phyloP scores from a whole-genome alignment of 306 rosid species.

The Begonia masoniana region DNA sequence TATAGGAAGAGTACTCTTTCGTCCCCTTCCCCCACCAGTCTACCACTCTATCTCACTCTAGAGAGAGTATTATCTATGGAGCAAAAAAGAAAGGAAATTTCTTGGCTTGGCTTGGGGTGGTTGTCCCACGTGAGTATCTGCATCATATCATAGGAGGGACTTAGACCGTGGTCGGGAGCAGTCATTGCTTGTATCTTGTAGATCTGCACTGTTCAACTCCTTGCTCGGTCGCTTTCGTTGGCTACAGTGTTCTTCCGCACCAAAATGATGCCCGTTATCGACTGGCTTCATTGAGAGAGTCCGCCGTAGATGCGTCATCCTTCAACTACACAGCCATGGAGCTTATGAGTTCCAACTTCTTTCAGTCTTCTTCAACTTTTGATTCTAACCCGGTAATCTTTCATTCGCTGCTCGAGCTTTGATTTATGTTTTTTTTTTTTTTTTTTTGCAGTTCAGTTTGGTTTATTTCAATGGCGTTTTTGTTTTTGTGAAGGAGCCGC shows the following conservation, averaged over 20 bases:
- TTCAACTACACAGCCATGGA: constrained; percentile 26
- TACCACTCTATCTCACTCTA: too few species aligned
- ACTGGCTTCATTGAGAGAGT: neutral
- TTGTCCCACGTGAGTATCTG: constrained; percentile 34
- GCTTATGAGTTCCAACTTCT: constrained; percentile 46
- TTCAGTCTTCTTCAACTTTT: constrained; percentile 24
- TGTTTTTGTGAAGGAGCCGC: constrained; percentile 33
- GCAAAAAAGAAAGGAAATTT: constrained; percentile 2
- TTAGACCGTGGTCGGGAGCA: constrained; percentile 12
- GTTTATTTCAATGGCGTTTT: neutral
- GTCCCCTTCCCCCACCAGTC: too few species aligned
- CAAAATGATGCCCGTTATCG: constrained; percentile 1
- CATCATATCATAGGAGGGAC: constrained; percentile 9
- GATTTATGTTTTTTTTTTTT: constrained; percentile 8
- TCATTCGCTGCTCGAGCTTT: neutral
- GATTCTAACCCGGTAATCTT: constrained; percentile 37
- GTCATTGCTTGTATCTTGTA: constrained; percentile 28
- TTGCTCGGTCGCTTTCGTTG: constrained; percentile 27
- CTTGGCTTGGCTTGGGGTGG: constrained; percentile 6
- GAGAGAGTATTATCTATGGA: neutral
- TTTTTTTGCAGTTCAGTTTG: neutral
- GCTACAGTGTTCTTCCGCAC: constrained; percentile 15
- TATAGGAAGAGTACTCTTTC: too few species aligned
- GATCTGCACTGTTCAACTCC: constrained; percentile 25
- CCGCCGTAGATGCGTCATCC: too few species aligned